Evolutionary conservation across 208 protist species (phyloP).

Genomic region (Vickermania ingenoplastis): DNA sequence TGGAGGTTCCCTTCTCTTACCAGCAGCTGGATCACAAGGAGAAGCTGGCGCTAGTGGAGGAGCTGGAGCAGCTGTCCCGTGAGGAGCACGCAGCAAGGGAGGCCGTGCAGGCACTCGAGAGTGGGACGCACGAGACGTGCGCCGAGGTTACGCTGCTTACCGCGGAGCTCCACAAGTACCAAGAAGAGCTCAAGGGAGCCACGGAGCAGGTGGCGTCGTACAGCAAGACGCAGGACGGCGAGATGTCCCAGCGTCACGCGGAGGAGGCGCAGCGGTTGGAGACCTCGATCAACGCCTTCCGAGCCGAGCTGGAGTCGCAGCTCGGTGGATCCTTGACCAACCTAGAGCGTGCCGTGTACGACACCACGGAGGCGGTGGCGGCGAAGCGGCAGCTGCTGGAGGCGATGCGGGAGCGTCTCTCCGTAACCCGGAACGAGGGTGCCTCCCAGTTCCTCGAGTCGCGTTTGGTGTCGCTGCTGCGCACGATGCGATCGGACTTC

Average conservation of each 20-base stretch:
- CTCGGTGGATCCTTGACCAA: background rate
- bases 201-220: background rate
- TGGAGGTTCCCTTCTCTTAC: too few relatives aligned
- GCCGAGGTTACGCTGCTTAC: slow-evolving; percentile 17
- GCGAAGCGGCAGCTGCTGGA: slow-evolving; percentile 10
- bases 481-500: slow-evolving; percentile 20
- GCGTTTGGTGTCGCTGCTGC: slow-evolving; percentile 15
- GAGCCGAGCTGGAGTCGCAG: background rate
- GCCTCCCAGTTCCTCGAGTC: slow-evolving; percentile 17
- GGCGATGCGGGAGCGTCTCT: slow-evolving; percentile 14
- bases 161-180: slow-evolving; percentile 10
- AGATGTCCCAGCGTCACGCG: slow-evolving; percentile 4
- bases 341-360: background rate
- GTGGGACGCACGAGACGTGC: slow-evolving; percentile 21
- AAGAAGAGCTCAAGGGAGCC: slow-evolving; percentile 6
- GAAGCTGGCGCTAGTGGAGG: slow-evolving; percentile 8
- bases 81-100: slow-evolving; percentile 5
- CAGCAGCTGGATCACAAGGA: background rate
- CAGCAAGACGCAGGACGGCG: slow-evolving; percentile 4
- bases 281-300: background rate
- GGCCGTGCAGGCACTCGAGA: slow-evolving; percentile 12
- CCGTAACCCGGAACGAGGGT: slow-evolving; percentile 6
- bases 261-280: background rate
- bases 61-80: slow-evolving; percentile 7
- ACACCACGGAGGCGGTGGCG: background rate